Evolutionary conservation across 176 grass and related monocot genomes (phyloP).

Genomic region (Zizania latifolia): DNA sequence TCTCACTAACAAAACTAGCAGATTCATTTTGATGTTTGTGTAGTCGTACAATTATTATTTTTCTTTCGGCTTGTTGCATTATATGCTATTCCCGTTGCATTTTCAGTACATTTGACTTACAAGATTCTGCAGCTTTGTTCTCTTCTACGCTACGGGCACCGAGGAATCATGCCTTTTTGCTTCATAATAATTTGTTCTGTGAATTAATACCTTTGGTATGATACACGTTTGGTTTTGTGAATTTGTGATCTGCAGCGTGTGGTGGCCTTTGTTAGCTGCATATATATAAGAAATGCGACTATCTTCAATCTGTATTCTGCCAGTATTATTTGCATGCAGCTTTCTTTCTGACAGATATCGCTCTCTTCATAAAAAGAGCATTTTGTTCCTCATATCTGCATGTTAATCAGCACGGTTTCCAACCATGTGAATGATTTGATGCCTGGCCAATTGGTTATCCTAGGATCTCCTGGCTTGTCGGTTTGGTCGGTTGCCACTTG

Average conservation of each 20-base stretch:
- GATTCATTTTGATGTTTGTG: background rate
- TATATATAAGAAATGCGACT: background rate
- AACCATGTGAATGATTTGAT: background rate
- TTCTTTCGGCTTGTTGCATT: background rate
- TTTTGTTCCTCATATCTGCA: background rate
- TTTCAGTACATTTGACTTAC: background rate
- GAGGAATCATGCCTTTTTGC: background rate
- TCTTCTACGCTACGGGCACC: background rate
- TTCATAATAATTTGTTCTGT: background rate
- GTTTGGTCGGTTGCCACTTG: background rate
- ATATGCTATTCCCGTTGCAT: background rate
- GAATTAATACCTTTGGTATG: background rate
- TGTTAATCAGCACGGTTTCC: background rate
- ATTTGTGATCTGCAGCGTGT: background rate
- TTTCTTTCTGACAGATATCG: background rate
- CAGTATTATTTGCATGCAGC: background rate
- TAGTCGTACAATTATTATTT: constrained; percentile 5
- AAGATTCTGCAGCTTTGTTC: background rate
- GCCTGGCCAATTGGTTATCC: background rate
- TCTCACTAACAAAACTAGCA: background rate
- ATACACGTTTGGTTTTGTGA: background rate
- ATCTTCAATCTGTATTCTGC: background rate
- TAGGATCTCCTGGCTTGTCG: background rate
- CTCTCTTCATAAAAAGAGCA: background rate
- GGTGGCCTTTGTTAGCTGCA: background rate